phyloP scores from a whole-genome alignment of 1,284 basidiomycete species.

The Cerioporus squamosus region DNA sequence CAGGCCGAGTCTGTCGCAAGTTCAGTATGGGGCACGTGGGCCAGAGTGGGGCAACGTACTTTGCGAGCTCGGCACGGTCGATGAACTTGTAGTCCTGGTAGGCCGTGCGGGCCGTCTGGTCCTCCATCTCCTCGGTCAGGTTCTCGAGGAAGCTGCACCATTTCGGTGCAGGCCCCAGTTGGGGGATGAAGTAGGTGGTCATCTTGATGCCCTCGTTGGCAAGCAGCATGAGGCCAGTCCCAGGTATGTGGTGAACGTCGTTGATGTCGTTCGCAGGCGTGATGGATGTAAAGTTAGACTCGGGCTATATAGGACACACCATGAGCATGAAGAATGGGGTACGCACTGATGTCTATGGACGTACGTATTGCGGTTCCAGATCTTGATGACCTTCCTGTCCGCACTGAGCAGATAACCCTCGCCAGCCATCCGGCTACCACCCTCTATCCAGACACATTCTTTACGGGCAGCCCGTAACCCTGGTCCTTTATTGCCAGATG shows the following conservation, averaged over 20 bases:
- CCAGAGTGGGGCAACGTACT: conserved; percentile 51
- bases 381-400: conserved; percentile 94
- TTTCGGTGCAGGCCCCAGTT: conserved; percentile 93
- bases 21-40: not conserved
- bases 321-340: conserved; percentile 1
- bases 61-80: conserved; percentile 85
- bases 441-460: conserved; percentile 92
- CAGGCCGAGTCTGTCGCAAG: conserved; percentile 73
- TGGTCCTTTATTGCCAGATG: conserved; percentile 95
- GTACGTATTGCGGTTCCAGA: conserved; percentile 89
- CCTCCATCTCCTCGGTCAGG: conserved; percentile 97
- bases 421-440: conserved; percentile 80
- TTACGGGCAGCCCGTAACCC: conserved; percentile 93
- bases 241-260: conserved; percentile 87
- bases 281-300: conserved; percentile 89
- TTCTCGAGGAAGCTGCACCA: conserved; percentile 99
- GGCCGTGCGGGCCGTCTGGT: conserved; percentile 73
- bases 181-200: conserved; percentile 92
- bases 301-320: conserved; percentile 54
- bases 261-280: conserved; percentile 90
- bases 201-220: conserved; percentile 95
- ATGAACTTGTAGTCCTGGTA: conserved; percentile 99
- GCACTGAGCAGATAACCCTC: conserved; percentile 89
- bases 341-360: conserved; percentile 34
- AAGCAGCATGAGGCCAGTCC: conserved; percentile 84